Evolutionary conservation across 2,329 filamentous ascomycete species (phyloP), one percentile per base, ranked within the genome.

Genomic region (Pseudogymnoascus sp.): DNA sequence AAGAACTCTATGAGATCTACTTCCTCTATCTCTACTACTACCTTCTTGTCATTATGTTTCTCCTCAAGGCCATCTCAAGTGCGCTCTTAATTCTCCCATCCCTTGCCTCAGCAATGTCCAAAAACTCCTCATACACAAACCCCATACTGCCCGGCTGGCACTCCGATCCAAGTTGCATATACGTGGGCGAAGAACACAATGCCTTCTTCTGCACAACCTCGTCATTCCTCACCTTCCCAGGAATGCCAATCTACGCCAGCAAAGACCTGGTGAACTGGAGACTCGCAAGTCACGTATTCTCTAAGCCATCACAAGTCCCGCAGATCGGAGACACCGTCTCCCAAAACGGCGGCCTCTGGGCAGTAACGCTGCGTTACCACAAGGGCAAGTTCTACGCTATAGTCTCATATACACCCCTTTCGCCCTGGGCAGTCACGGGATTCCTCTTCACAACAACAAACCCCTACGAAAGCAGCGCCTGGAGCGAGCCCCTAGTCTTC

Each of bases 151-250:
- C 80, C 3, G 81, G 81, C 4, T 82, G 77, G 72, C 77, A 81
- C 66, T 77, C 80, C 0, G 80, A 82, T 67, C 81, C 80, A 0
- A 78, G 75, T 4, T 79, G 78, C 56, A 73, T 77, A n/a, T 75
- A 76, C 59, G 70, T 79, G 18, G 67, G 70, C 7, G 70, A 78
- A 14, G 66, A 70, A 8, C 69, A 78, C 36, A 74, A 76, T n/a
- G 79, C 76, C 4, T 82, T 81, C 68, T 82, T 80, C 70, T 82
- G 79, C 66, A 78, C 76, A 2, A 79, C 79, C 0, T 83, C 81
- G 0, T 82, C 78, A 1, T 84, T 84, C 67, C 78, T 79, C 62
- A 74, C 76, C 0, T 84, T 83, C 66, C 81, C 82, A 0, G 81
- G 81, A 0, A 71, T 83, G 4, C 81, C 81, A 0, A 76, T 84